Conservation (phyloP, 345 rosid genomes). For the Syzygium aqueum region DNA sequence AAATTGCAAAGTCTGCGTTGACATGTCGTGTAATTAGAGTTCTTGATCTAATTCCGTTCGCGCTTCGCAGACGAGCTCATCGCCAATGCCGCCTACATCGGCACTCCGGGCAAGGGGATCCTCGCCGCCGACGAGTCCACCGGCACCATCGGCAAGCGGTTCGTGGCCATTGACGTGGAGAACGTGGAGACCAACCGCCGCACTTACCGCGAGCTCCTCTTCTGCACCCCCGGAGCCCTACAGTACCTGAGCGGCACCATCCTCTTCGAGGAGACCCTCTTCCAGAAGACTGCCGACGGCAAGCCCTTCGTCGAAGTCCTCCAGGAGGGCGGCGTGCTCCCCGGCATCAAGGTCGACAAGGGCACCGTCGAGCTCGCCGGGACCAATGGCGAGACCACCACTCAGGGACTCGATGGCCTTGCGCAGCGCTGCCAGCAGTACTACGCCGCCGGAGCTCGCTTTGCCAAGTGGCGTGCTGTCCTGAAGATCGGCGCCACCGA, state of each 20-base stretch:
- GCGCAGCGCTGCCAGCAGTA: constrained; percentile 9
- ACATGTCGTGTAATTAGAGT: background rate
- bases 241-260: constrained; percentile 8
- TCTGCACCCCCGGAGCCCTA: constrained; percentile 4
- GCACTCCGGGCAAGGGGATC: constrained; percentile 11
- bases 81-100: constrained; percentile 8
- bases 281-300: constrained; percentile 3
- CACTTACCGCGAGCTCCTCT: constrained; percentile 9
- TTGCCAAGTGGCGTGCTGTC: constrained; percentile 17
- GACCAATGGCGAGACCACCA: constrained; percentile 12
- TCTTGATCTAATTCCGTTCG: background rate
- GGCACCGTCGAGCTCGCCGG: constrained; percentile 11
- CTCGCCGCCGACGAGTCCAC: constrained; percentile 11
- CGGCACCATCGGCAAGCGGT: constrained; percentile 10
- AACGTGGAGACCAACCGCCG: constrained; percentile 4
- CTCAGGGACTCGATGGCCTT: constrained; percentile 11
- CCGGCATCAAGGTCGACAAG: constrained; percentile 17
- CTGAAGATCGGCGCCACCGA: constrained; percentile 8
- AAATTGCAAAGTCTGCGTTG: background rate
- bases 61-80: constrained; percentile 9
- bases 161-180: constrained; percentile 8
- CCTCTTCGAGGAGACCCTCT: constrained; percentile 13
- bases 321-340: constrained; percentile 8
- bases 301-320: constrained; percentile 15
- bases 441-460: constrained; percentile 12